Evolutionary conservation across 2,329 filamentous ascomycete genomes (phyloP).

Genomic region (Endoconidiophora laricicola): DNA sequence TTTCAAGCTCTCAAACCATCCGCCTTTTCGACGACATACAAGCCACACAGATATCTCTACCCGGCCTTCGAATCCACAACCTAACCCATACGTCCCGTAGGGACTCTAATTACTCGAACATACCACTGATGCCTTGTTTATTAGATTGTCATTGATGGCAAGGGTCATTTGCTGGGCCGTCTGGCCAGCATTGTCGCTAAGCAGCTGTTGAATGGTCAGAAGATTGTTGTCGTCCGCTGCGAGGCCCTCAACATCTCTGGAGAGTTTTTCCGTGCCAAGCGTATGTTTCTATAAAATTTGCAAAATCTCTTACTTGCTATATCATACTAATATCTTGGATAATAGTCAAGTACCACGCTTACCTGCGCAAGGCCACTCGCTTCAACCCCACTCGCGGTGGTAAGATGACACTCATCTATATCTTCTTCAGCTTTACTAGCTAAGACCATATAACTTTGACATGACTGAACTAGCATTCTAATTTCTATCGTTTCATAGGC

Average conservation of each 20-base stretch:
- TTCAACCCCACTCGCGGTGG: constrained; percentile 98
- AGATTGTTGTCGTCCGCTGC: constrained; percentile 97
- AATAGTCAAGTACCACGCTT: constrained; percentile 99
- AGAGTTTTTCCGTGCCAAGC: constrained; percentile 99
- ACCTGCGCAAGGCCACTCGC: constrained; percentile 99
- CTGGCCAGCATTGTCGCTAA: constrained; percentile 96
- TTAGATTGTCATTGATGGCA: constrained; percentile 98
- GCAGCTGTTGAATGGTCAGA: constrained; percentile 97
- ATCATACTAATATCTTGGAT: constrained; percentile 5
- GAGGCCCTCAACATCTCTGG: constrained; percentile 99
- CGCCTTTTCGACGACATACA: background rate
- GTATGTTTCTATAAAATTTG: constrained; percentile 47
- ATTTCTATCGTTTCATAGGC: constrained; percentile 34
- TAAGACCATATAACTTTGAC: background rate
- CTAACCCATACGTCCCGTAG: too few species aligned
- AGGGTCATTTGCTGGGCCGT: constrained; percentile 98
- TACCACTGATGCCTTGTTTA: background rate
- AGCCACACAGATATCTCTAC: too few species aligned
- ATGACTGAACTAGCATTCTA: constrained; percentile 19
- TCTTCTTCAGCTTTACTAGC: background rate
- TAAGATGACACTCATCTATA: constrained; percentile 31
- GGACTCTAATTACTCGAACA: too few species aligned
- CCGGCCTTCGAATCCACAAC: too few species aligned
- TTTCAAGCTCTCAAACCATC: too few species aligned
- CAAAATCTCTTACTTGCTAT: background rate